These are phyloP conservation scores for Chlorophyllum brunneum DNA, from an alignment of 768 basidiomycete genomes.

Conservation along the genomic window DNA sequence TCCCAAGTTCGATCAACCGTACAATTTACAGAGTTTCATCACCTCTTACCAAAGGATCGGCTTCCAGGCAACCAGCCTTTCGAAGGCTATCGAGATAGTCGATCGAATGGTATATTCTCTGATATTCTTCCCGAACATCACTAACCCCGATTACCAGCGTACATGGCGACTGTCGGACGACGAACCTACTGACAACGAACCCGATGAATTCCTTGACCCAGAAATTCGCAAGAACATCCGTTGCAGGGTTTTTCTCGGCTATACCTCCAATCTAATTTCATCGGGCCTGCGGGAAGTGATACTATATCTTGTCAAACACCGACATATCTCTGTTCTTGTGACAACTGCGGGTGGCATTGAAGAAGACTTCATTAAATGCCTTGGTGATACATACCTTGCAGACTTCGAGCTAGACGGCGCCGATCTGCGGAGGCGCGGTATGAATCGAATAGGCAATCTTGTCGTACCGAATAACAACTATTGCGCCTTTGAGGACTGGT, in stretches of 20 bases:
- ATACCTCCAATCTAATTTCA: conserved; percentile 98
- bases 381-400: conserved; percentile 93
- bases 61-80: conserved; percentile 94
- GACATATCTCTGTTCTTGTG: conserved; percentile 83
- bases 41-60: conserved; percentile 85
- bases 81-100: conserved; percentile 84
- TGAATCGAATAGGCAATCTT: conserved; percentile 97
- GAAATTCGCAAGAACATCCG: conserved; percentile 64
- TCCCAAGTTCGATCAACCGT: conserved; percentile 75
- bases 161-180: conserved; percentile 90
- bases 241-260: conserved; percentile 92
- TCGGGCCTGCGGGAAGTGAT: conserved; percentile 95
- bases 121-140: neutral
- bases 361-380: conserved; percentile 98
- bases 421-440: conserved; percentile 78
- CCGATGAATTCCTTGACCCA: conserved; percentile 57
- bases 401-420: conserved; percentile 93
- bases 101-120: conserved; percentile 76
- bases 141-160: conserved; percentile 43
- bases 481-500: conserved; percentile 99
- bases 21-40: conserved; percentile 68
- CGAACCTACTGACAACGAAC: conserved; percentile 64
- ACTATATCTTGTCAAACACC: conserved; percentile 88
- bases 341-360: conserved; percentile 99
- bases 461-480: conserved; percentile 98